Conservation (phyloP, 1,139 yeast genomes). For the Candida freyschussii region DNA sequence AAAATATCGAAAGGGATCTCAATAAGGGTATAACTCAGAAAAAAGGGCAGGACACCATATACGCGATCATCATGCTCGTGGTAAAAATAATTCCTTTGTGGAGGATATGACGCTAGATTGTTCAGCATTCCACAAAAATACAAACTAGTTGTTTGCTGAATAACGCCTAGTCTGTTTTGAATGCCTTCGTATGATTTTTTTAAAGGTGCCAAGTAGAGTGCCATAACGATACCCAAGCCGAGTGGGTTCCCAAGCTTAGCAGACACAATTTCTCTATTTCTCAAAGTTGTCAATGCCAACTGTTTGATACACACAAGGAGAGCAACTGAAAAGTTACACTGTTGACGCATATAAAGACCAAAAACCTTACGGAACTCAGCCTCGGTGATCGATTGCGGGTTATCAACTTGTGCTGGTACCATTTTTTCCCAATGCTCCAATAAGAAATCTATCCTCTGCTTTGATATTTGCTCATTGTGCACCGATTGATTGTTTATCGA, state of each 20-base stretch:
- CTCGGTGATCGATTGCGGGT: slow-evolving; percentile 2
- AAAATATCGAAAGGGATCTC: slow-evolving; percentile 71
- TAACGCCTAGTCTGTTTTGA: slow-evolving; percentile 63
- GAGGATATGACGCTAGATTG: slow-evolving; percentile 71
- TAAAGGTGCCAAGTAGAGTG: slow-evolving; percentile 70
- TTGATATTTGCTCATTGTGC: slow-evolving; percentile 33
- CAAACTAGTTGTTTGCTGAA: slow-evolving; percentile 68
- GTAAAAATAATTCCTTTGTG: slow-evolving; percentile 70
- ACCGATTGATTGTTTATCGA: slow-evolving; percentile 38
- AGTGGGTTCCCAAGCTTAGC: slow-evolving; percentile 65
- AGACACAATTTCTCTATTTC: slow-evolving; percentile 53
- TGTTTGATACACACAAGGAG: slow-evolving; percentile 25
- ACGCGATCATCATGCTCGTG: slow-evolving; percentile 75
- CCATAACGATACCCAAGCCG: slow-evolving; percentile 60
- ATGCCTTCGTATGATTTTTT: slow-evolving; percentile 54
- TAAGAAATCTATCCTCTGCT: slow-evolving; percentile 28
- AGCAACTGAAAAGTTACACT: slow-evolving; percentile 33
- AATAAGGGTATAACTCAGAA: slow-evolving; percentile 56
- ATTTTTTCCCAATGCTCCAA: slow-evolving; percentile 26
- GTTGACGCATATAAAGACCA: slow-evolving; percentile 21
- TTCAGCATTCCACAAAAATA: slow-evolving; percentile 80
- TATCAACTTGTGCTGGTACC: not conserved
- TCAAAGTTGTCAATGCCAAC: slow-evolving; percentile 17
- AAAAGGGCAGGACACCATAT: slow-evolving; percentile 66
- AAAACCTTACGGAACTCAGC: slow-evolving; percentile 12